Conservation (phyloP, 805 yeast species). For the Candida morakotiae region DNA sequence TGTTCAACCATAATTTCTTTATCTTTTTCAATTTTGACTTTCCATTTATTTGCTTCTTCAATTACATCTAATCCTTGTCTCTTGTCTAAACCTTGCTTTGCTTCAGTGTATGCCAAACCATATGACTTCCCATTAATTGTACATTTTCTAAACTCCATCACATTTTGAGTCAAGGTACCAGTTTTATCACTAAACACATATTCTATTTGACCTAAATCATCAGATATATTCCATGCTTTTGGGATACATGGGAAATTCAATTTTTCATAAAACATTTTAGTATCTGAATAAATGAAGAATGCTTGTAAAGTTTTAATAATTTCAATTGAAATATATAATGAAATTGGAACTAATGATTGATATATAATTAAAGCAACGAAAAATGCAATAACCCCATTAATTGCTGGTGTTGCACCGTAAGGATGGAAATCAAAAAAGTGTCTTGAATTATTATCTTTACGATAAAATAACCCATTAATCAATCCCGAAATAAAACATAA, state of each 20-base stretch:
- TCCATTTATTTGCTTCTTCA: conserved; percentile 41
- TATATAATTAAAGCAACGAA: conserved; percentile 71
- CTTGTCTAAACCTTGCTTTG: conserved; percentile 66
- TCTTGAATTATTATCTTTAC: conserved; percentile 41
- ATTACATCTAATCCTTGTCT: conserved; percentile 61
- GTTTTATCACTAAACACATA: conserved; percentile 81
- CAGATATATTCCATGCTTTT: conserved; percentile 79
- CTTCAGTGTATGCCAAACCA: conserved; percentile 77
- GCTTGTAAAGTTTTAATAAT: conserved; percentile 77
- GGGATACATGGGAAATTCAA: conserved; percentile 77
- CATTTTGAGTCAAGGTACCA: conserved; percentile 78
- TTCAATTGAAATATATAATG: conserved; percentile 74
- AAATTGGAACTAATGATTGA: conserved; percentile 77
- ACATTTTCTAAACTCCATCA: conserved; percentile 79
- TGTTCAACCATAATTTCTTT: conserved; percentile 43
- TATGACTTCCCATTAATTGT: conserved; percentile 64
- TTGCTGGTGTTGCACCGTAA: conserved; percentile 54
- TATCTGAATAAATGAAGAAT: conserved; percentile 67
- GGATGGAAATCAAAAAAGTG: conserved; percentile 59
- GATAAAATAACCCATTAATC: conserved; percentile 62
- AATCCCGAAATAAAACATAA: conserved; percentile 69
- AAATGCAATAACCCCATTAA: conserved; percentile 63
- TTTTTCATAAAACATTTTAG: conserved; percentile 62
- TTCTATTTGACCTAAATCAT: conserved; percentile 81
- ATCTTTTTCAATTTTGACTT: conserved; percentile 38